Evolutionary conservation across 2,329 filamentous ascomycete species (phyloP), one percentile per base, ranked within the genome.

Genomic region (Trichoderma sp.): DNA sequence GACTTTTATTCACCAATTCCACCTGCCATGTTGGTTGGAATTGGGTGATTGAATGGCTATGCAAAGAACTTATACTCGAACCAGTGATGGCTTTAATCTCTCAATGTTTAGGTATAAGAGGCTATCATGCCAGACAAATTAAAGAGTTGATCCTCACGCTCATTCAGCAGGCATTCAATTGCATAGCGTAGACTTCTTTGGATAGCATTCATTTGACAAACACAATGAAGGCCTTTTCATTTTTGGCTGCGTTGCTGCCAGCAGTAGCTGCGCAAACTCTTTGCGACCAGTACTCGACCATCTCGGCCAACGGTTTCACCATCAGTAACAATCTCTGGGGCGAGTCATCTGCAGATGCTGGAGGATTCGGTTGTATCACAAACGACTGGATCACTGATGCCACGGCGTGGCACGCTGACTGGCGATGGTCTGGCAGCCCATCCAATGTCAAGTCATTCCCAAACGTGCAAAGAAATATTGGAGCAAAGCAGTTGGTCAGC

Each of bases 281-380:
- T 36, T 78, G 76, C 73, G 76, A 73, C 32, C 76, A 77, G 70
- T 78, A 74, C 73, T 76, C 58, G 55, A 76, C 76, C 69, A 61
- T 73, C 55, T 70, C 73, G 57, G 68, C 68, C 57, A 67, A 69
- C 59, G 74, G 71, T 13, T 73, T 59, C 67, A 66, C 75, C 65
- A 73, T 77, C 72, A 84, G 83, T 76, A 83, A 84, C 74, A 80
- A 84, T 74, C 78, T 81, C 62, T 84, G 82, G 82, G 82, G 82
- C 36, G 62, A 78, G 68, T 76, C 71, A 68, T 75, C 73, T 58
- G 77, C 78, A 39, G 73, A 75, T 26, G 15, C 39, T 43, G 39
- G 39, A 43, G 83, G 83, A 67, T 76, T 71, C 20, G 83, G 84
- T 75, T 85, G 83, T 77, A 81, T 82, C 15, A 78, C 77, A 7